These are phyloP conservation scores for Pichia ethanolica DNA, from an alignment of 805 yeast genomes.

Conservation along the genomic window DNA sequence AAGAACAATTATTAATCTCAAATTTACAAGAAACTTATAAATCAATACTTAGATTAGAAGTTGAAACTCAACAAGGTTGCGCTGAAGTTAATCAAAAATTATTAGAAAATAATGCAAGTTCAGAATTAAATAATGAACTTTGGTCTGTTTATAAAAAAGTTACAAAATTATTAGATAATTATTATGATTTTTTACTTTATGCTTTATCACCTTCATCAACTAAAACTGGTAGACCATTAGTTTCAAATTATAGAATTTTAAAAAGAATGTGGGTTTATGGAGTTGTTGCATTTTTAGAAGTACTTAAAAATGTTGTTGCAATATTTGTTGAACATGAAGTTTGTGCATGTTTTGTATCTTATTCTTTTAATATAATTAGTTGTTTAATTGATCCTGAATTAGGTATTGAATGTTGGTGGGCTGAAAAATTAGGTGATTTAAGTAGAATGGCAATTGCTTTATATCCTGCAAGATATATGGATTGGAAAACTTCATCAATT, in stretches of 20 bases:
- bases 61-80: conserved; percentile 63
- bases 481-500: conserved; percentile 79
- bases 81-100: conserved; percentile 49
- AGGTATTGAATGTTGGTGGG: conserved; percentile 70
- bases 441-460: conserved; percentile 84
- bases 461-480: conserved; percentile 70
- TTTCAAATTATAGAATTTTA: conserved; percentile 69
- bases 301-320: conserved; percentile 63
- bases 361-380: conserved; percentile 57
- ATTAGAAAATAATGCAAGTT: conserved; percentile 34
- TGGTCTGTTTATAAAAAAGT: conserved; percentile 70
- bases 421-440: conserved; percentile 78
- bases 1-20: conserved; percentile 59
- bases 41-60: conserved; percentile 58
- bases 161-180: conserved; percentile 57
- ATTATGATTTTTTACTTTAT: conserved; percentile 63
- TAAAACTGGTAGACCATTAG: conserved; percentile 69
- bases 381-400: conserved; percentile 47
- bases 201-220: conserved; percentile 61
- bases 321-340: conserved; percentile 69
- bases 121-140: conserved; percentile 51
- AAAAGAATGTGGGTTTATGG: conserved; percentile 84
- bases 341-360: conserved; percentile 65
- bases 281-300: conserved; percentile 72
- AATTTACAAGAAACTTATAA: conserved; percentile 71